Evolutionary conservation across 495 filamentous ascomycete genomes (phyloP), one percentile per base, ranked within the genome.

Genomic region (Lasiosphaeria miniovina): DNA sequence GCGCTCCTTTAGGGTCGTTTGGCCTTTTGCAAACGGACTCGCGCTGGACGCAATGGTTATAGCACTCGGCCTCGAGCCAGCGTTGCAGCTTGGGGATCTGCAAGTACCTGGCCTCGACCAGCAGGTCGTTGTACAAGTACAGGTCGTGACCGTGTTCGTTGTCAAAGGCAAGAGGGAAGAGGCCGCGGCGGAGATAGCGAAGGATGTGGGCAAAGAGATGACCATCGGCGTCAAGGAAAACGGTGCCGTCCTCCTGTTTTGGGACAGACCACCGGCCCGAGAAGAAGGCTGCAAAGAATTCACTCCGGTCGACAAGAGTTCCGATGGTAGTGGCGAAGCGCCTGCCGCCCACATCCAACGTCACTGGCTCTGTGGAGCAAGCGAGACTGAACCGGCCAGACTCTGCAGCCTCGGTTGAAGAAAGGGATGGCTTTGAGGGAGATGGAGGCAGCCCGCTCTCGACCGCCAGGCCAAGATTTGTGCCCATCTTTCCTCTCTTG

Each of bases 81-180:
- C 3, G 11, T 32, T 43, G 12, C 7, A 55, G 24, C 36, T 43
- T 55, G 53, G 53, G 53, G 5, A 55, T 43, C 36, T 55, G 53
- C n/a, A 55, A 55, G 15, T 55, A 33, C 40, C 40, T n/a, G n/a
- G 53, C 53, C 3, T 55, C 53, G n/a, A 36, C 41, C 9, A 57
- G 54, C 24, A 57, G 9, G 32, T 57, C 24, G 9, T 9, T 32
- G n/a, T 58, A 58, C 35, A 58, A 24, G 31, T 40, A 17, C n/a
- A 31, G 41, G 45, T 58, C 11, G 45, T 58, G 55, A 6, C 55
- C 55, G 10, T n/a, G 15, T 6, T 51, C 17, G 10, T 41, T 32
- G 36, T 58, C 48, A 34, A 38, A 58, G 33, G 55, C 33, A 9
- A 58, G 55, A 0, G 55, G 55, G 55, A 58, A 58, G 15, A 58